Evolutionary conservation across 495 filamentous ascomycete species (phyloP).

Genomic region (Neurospora tetrasperma): DNA sequence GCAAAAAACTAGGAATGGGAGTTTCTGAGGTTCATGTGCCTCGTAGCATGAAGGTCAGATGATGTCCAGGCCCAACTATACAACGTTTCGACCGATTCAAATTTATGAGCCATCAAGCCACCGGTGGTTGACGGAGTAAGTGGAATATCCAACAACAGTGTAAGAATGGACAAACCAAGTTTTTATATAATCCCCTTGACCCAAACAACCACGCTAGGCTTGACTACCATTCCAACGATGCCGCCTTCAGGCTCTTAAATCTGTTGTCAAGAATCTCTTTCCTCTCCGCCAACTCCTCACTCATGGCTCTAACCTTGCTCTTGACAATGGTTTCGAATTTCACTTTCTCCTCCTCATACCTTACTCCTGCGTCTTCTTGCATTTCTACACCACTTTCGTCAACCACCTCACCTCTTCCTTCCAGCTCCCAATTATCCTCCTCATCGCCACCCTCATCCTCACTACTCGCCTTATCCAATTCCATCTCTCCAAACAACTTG

Average conservation of each 20-base stretch:
- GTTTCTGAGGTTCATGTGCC: not conserved
- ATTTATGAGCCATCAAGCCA: not conserved
- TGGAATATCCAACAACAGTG: not conserved
- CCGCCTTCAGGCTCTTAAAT: not conserved
- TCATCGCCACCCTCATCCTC: slow-evolving; percentile 1
- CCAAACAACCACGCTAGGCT: not conserved
- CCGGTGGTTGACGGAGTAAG: not conserved
- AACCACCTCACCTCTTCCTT: not conserved
- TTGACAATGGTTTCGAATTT: not conserved
- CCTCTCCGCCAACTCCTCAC: not conserved
- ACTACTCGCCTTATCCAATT: slow-evolving; percentile 27
- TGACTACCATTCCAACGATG: not conserved
- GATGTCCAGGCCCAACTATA: not conserved
- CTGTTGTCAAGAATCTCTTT: not conserved
- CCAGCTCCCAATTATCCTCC: not conserved
- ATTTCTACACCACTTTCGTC: not conserved
- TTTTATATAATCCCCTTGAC: not conserved
- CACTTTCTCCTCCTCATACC: not conserved
- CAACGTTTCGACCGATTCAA: not conserved
- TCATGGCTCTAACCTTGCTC: not conserved
- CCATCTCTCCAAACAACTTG: slow-evolving; percentile 39
- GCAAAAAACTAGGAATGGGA: not conserved
- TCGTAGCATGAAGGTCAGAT: not conserved
- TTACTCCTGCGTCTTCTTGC: not conserved
- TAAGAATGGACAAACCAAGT: not conserved